These are phyloP conservation scores for Verticillium klebahnii DNA, from an alignment of 2,329 filamentous ascomycete genomes.

Conservation along the genomic window DNA sequence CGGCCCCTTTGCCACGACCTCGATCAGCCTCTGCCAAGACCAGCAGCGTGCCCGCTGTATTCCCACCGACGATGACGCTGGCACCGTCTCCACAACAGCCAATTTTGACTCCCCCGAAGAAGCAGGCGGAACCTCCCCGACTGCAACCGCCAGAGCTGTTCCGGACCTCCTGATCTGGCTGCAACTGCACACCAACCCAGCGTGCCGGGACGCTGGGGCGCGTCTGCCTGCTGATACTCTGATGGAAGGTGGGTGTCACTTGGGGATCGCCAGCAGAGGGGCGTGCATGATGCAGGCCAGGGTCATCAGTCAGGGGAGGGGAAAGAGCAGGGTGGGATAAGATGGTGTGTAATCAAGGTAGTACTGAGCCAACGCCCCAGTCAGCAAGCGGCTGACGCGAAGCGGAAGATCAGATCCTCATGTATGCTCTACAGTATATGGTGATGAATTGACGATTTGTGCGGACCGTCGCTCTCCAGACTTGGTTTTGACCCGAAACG, in stretches of 20 bases:
- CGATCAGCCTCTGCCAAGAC: conserved; percentile 5
- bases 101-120: conserved; percentile 57
- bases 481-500: too few species aligned
- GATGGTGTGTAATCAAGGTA: neutral
- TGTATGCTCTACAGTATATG: too few species aligned
- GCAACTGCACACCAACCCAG: neutral
- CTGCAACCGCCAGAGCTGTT: conserved; percentile 3
- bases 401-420: too few species aligned
- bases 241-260: too few species aligned
- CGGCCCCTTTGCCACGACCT: conserved; percentile 25
- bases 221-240: too few species aligned
- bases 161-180: neutral
- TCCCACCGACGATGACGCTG: conserved; percentile 54
- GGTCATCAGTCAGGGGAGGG: too few species aligned
- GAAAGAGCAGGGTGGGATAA: neutral
- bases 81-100: conserved; percentile 53
- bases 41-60: conserved; percentile 32
- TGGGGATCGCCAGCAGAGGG: too few species aligned
- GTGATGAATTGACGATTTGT: too few species aligned
- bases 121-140: conserved; percentile 34
- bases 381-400: too few species aligned
- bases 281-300: too few species aligned
- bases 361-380: neutral
- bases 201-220: neutral
- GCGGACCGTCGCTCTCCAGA: too few species aligned